phyloP scores from a whole-genome alignment of 805 yeast species.

The Cyberlindnera maclurae region DNA sequence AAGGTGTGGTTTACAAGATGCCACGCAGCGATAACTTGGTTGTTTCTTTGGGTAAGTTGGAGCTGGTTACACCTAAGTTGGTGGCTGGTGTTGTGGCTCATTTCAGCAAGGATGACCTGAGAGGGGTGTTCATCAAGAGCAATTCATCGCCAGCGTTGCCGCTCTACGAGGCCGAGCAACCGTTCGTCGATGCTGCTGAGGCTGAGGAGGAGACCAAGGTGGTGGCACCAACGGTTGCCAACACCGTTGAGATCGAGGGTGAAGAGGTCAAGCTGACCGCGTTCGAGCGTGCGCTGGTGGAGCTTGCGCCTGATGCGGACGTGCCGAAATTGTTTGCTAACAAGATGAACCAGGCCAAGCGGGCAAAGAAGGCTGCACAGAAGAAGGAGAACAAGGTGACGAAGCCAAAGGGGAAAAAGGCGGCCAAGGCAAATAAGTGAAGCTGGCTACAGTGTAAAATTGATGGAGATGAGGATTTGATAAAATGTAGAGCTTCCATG shows the following conservation, averaged over 20 bases:
- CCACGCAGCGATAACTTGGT: constrained; percentile 69
- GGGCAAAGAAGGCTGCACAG: constrained; percentile 18
- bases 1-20: constrained; percentile 53
- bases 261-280: constrained; percentile 41
- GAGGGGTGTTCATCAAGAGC: constrained; percentile 60
- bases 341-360: constrained; percentile 38
- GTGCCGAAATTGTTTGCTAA: constrained; percentile 54
- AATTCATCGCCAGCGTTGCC: constrained; percentile 78
- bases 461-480: no score
- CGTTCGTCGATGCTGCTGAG: constrained; percentile 31
- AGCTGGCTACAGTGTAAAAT: no score
- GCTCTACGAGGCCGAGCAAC: constrained; percentile 56
- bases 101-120: constrained; percentile 40
- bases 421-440: constrained; percentile 1
- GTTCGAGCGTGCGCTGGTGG: constrained; percentile 75
- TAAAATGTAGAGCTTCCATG: no score
- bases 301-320: constrained; percentile 73
- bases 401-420: constrained; percentile 6
- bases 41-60: constrained; percentile 57
- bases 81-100: constrained; percentile 45
- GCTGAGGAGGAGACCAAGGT: constrained; percentile 16
- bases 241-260: constrained; percentile 24
- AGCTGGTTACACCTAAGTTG: constrained; percentile 36
- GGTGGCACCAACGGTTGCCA: constrained; percentile 13
- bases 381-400: constrained; percentile 5